phyloP scores from a whole-genome alignment of 331 rosid species.

The Arachis monticola region DNA sequence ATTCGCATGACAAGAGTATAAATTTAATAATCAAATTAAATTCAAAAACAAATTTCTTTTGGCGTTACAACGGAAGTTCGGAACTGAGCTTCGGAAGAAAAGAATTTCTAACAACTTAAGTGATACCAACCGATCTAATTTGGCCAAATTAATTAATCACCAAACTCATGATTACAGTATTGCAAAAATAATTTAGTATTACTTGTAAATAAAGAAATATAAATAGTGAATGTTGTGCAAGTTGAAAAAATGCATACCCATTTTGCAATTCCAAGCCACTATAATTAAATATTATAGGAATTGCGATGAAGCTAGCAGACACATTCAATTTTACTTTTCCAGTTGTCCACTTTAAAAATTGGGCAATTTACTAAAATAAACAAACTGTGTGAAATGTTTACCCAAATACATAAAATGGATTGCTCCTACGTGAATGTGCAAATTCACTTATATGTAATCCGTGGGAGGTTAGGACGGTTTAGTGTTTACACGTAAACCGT shows the following conservation, averaged over 20 bases:
- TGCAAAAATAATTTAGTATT: background rate
- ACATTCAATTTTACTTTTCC: background rate
- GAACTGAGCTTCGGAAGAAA: no score
- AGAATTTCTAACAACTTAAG: no score
- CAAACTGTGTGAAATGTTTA: no score
- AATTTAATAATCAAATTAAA: slow-evolving; percentile 1
- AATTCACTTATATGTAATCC: no score
- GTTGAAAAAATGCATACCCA: slow-evolving; percentile 17
- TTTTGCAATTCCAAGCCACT: background rate
- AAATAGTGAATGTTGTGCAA: background rate
- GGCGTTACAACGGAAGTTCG: no score
- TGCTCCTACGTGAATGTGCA: no score
- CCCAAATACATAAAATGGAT: no score
- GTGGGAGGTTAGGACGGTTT: no score
- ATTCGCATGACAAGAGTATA: background rate
- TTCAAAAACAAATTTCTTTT: background rate
- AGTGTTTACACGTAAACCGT: no score
- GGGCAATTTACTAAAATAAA: no score
- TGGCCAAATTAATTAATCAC: slow-evolving; percentile 13
- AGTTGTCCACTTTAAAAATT: no score
- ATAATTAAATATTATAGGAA: background rate
- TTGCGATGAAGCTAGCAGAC: background rate
- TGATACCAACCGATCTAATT: background rate
- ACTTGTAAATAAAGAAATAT: background rate
- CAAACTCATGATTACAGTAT: background rate